A percentile compares a stretch with the other conserved stretches of the same genome.
Conservation (phyloP, 805 yeast genomes). For the Candida sakaeoensis region DNA sequence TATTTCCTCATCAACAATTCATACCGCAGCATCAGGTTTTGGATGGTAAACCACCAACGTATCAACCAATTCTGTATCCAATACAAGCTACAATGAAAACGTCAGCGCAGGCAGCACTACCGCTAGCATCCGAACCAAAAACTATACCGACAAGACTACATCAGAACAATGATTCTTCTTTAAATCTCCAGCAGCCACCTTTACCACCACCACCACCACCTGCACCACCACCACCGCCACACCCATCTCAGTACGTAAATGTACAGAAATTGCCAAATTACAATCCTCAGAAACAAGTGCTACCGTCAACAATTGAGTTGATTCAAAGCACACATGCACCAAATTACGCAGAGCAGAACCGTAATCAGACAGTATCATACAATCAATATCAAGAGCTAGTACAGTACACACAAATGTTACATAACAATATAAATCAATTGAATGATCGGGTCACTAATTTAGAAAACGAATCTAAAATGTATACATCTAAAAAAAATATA, state of each 20-base stretch:
- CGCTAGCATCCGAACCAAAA: conserved; percentile 6
- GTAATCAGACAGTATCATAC: conserved; percentile 19
- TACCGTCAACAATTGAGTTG: background rate
- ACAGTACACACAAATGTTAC: conserved; percentile 30
- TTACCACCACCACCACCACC: conserved; percentile 13
- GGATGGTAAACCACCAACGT: background rate
- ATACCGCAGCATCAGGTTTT: background rate
- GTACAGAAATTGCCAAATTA: background rate
- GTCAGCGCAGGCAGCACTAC: background rate
- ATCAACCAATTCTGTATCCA: background rate
- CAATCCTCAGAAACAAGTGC: background rate
- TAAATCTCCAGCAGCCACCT: conserved; percentile 13
- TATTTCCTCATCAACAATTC: background rate
- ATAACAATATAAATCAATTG: conserved; percentile 23
- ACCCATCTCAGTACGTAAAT: conserved; percentile 5
- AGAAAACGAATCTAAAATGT: conserved; percentile 23
- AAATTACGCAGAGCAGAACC: conserved; percentile 3
- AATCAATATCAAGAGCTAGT: conserved; percentile 33
- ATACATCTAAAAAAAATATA: background rate
- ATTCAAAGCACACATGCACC: conserved; percentile 2
- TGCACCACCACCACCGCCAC: conserved; percentile 12
- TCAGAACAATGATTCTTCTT: too few species aligned
- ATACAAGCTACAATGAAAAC: background rate
- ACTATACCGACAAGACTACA: too few species aligned
- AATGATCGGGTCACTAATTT: conserved; percentile 23